Percentiles rank a stretch among this genome's conserved stretches.
phyloP scores from a whole-genome alignment of 257 asterid genomes.

The Solanum ossicruentum region DNA sequence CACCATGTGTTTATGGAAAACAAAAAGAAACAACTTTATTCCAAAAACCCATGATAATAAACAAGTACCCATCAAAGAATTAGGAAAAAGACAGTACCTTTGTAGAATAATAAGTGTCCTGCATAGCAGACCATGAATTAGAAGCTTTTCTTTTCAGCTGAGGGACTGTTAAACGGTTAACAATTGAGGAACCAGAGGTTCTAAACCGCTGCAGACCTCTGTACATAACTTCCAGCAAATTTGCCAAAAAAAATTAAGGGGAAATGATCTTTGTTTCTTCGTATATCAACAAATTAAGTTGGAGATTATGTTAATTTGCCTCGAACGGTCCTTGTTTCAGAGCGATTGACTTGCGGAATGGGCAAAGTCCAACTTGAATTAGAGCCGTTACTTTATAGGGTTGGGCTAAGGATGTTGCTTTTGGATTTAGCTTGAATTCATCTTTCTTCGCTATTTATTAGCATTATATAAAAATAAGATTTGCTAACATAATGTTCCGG shows the following conservation, averaged over 20 bases:
- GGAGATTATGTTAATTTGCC: neutral
- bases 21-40: neutral
- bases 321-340: neutral
- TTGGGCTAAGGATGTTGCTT: neutral
- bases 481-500: too few species aligned
- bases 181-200: conserved; percentile 32
- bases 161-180: conserved; percentile 18
- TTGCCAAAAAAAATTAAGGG: neutral
- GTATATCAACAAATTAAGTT: neutral
- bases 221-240: neutral
- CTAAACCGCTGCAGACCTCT: conserved; percentile 51
- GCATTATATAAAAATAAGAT: too few species aligned
- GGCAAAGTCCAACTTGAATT: neutral
- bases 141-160: conserved; percentile 41
- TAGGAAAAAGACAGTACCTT: conserved; percentile 23
- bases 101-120: conserved; percentile 50
- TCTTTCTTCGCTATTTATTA: too few species aligned
- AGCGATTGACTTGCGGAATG: neutral
- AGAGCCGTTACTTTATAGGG: neutral
- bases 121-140: conserved; percentile 50
- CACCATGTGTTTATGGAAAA: neutral
- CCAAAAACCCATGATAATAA: neutral
- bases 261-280: neutral
- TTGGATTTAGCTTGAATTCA: too few species aligned
- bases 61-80: neutral